Conservation (phyloP, 2,329 filamentous ascomycete genomes). For the Diaporthe humulicola region DNA sequence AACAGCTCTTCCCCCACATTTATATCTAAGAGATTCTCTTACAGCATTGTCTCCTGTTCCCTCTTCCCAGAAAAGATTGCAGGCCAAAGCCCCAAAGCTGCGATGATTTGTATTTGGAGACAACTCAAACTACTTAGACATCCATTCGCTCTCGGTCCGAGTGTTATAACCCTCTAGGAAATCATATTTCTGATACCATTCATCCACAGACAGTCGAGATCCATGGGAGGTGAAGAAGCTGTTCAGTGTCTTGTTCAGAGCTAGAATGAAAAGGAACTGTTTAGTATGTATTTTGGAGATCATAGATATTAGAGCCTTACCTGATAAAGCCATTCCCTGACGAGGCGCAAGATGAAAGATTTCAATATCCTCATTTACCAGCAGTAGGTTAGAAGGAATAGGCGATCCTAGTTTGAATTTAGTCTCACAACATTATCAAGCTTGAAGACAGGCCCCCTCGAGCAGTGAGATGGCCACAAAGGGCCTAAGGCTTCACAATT, state of each 20-base stretch:
- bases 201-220: not conserved
- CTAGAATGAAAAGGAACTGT: not conserved
- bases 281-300: not conserved
- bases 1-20: not conserved
- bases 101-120: not conserved
- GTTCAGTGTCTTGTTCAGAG: not conserved
- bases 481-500: not conserved
- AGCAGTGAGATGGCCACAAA: no score
- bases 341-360: not conserved
- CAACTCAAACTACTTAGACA: not conserved
- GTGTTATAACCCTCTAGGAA: not conserved
- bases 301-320: not conserved
- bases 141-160: not conserved
- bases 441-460: not conserved
- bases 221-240: not conserved
- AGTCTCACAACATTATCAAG: not conserved
- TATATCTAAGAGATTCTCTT: not conserved
- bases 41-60: not conserved
- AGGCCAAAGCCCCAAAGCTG: no score
- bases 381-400: not conserved
- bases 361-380: constrained; percentile 1
- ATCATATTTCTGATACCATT: constrained; percentile 5
- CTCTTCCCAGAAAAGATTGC: no score
- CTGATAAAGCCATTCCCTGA: constrained; percentile 1
- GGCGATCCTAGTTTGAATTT: not conserved